Evolutionary conservation across 805 yeast genomes (phyloP), one percentile per base, ranked within the genome.

Genomic region (Candida nitratophila): DNA sequence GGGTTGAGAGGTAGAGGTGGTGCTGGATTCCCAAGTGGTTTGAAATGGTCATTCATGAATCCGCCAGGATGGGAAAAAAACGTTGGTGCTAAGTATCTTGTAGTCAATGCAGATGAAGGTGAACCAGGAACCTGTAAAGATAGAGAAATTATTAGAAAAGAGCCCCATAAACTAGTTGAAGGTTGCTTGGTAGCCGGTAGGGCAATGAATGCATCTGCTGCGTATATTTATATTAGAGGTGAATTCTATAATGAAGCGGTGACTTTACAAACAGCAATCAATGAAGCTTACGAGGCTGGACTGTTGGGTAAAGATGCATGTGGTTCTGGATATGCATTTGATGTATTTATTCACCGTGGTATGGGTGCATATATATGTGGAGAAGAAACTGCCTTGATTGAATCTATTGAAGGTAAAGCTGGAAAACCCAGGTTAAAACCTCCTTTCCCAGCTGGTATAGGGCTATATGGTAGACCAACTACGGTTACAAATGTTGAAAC

Each of bases 21-120:
- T 59, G 96, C 96, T 39, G 96, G 96, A 16, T 86, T 86, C 74
- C 96, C 96, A 44, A 79, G 89, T 21, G 96, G 96, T 29, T 75
- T 86, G 59, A 86, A 86, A 66, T 86, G 95, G 95, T 84, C 93
- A 21, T 86, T 86, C 62, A 86, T 86, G 96, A 87, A 87, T 68
- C 96, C 96, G 39, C 96, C 96, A 44, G 93, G 93, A 47, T 86
- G 96, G 96, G 95, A 86, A 49, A 87, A 86, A 61, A 86, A 86
- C 66, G 68, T 68, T 15, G 96, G 96, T n/a, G 93, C 96, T 48
- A 77, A 95, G 59, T 86, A 86, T 62, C 74, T 87, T 54, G 95
- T 87, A 40, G 88, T 87, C 56, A 87, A 87, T 65, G 96, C 96
- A 44, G 96, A 87, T 70, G 96, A 87, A 69, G 96, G 96, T 56